Conservation (phyloP, 495 filamentous ascomycete genomes). For the Chaetomidium leptoderma region DNA sequence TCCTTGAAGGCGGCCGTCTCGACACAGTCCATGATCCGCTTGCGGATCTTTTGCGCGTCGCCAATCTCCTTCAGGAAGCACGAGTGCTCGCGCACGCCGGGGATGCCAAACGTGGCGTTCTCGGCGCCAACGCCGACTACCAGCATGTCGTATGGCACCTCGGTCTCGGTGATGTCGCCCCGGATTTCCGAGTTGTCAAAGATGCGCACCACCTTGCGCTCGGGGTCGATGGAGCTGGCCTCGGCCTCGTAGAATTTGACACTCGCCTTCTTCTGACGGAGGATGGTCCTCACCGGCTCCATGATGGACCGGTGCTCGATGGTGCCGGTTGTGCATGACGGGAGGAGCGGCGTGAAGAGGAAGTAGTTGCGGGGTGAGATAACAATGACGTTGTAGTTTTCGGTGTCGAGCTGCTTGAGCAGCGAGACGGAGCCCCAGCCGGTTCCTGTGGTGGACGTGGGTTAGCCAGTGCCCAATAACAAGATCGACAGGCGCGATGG, state of each 20-base stretch:
- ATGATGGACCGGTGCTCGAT: constrained; percentile 99
- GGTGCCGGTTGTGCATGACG: constrained; percentile 92
- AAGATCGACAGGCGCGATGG: too few species aligned
- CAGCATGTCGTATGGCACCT: constrained; percentile 97
- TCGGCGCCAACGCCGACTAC: constrained; percentile 96
- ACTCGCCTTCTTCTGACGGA: constrained; percentile 82
- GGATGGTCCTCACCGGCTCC: constrained; percentile 94
- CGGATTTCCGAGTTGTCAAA: constrained; percentile 91
- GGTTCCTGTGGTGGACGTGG: constrained; percentile 58
- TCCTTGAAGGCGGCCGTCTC: constrained; percentile 99
- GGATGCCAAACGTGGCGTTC: constrained; percentile 98
- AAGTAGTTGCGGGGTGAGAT: constrained; percentile 98
- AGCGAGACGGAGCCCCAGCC: constrained; percentile 97
- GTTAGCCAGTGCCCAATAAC: constrained; percentile 18
- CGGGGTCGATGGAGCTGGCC: constrained; percentile 92
- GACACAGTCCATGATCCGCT: constrained; percentile 98
- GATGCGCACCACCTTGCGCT: constrained; percentile 80
- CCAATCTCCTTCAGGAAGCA: constrained; percentile 98
- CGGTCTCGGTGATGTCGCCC: constrained; percentile 74
- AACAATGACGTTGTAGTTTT: constrained; percentile 97
- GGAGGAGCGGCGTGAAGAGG: constrained; percentile 95
- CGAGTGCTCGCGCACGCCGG: constrained; percentile 88
- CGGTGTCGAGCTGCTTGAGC: constrained; percentile 95
- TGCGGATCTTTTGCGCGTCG: constrained; percentile 92
- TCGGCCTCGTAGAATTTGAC: constrained; percentile 99